phyloP scores from a whole-genome alignment of 1,284 basidiomycete species.

The Rhodotorula sp. region DNA sequence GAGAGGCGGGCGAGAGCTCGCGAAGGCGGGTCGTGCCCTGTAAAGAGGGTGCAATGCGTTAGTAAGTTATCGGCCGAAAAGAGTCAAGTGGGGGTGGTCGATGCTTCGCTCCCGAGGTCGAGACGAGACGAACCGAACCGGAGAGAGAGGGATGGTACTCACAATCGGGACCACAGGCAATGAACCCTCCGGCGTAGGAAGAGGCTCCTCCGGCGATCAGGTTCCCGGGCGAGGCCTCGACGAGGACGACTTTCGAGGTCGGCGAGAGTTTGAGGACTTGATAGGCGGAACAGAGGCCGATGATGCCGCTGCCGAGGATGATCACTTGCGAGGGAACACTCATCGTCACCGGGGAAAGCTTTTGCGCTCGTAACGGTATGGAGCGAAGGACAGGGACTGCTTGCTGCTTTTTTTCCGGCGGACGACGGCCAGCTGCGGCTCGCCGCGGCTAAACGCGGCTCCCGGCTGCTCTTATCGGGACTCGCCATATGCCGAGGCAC shows the following conservation, averaged over 20 bases:
- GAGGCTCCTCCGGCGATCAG: slow-evolving; percentile 29
- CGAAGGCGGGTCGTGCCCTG: slow-evolving; percentile 18
- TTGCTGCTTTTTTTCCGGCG: neutral
- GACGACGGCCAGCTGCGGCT: neutral
- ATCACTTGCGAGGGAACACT: neutral
- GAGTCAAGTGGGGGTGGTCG: neutral
- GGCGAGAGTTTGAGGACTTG: slow-evolving; percentile 23
- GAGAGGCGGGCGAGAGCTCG: slow-evolving; percentile 17
- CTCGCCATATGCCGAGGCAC: no score
- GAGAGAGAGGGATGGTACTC: neutral
- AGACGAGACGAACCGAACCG: neutral
- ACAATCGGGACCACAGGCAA: slow-evolving; percentile 26
- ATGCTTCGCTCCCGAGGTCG: neutral
- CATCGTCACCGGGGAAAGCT: neutral
- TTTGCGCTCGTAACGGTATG: no score
- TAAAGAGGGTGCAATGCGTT: no score
- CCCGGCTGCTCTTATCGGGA: neutral
- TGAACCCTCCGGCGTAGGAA: slow-evolving; percentile 31
- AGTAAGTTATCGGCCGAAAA: neutral
- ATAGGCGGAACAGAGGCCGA: slow-evolving; percentile 30
- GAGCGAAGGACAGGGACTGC: no score
- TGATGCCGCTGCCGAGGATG: slow-evolving; percentile 36
- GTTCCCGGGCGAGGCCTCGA: slow-evolving; percentile 21
- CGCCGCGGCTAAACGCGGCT: neutral
- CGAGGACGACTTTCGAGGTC: slow-evolving; percentile 14